Percentiles rank a stretch among this genome's conserved stretches.
These are phyloP conservation scores for Fusarium succisae DNA, from an alignment of 2,329 filamentous ascomycete genomes.

Conservation along the genomic window DNA sequence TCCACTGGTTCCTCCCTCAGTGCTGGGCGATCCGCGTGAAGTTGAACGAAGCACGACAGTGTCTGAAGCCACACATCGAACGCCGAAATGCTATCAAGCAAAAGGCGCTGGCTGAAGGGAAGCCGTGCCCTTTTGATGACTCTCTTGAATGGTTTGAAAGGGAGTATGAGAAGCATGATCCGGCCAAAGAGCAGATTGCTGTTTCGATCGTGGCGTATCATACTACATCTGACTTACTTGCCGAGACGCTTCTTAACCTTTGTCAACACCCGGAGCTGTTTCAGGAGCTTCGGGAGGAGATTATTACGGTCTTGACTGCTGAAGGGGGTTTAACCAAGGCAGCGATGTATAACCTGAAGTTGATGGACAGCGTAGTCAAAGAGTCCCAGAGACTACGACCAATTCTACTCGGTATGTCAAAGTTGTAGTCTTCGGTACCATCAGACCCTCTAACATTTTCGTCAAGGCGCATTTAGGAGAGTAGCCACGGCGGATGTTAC, in stretches of 20 bases:
- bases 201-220: constrained; percentile 62
- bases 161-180: constrained; percentile 47
- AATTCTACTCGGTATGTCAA: constrained; percentile 46
- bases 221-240: constrained; percentile 54
- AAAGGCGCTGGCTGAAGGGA: background rate
- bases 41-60: constrained; percentile 38
- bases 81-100: constrained; percentile 46
- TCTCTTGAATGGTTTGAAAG: constrained; percentile 64
- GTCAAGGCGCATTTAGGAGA: background rate
- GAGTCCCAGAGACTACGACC: constrained; percentile 59
- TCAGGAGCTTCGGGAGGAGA: constrained; percentile 54
- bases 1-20: constrained; percentile 54
- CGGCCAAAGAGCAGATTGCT: constrained; percentile 20
- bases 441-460: background rate
- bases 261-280: constrained; percentile 52
- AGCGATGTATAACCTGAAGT: constrained; percentile 54
- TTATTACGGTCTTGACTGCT: constrained; percentile 4
- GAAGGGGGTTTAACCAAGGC: constrained; percentile 54
- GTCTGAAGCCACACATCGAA: background rate
- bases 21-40: constrained; percentile 45
- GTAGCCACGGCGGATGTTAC: background rate
- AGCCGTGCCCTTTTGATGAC: constrained; percentile 44
- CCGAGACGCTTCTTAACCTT: constrained; percentile 41
- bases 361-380: constrained; percentile 60
- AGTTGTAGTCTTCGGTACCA: background rate